Base-by-base conservation (phyloP, 306 rosid genomes). In the Sesbania bispinosa region DNA sequence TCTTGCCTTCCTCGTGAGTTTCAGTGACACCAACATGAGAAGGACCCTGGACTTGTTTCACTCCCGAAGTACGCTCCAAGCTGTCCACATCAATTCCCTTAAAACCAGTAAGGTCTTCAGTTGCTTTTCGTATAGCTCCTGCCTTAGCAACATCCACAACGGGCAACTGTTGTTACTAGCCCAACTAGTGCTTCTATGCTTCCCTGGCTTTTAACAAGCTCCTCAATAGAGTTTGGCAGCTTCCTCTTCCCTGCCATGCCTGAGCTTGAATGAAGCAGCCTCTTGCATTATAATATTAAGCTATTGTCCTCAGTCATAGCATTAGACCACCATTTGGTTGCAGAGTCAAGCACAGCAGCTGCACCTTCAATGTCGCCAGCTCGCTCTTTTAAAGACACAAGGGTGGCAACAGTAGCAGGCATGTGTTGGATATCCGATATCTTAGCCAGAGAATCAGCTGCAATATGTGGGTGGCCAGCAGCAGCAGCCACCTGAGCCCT, bases 401-500 rank as follows among this genome's bases (percentile, higher is more conserved):
- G 86, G 53, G 99, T 94, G 65, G 99, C 97, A 63, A 89, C 90
- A 62, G 97, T 94, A 55, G 97, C 97, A 19, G 97, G 97, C 93
- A 79, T 87, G 82, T 91, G 96, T 76, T 89, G 96, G 64, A 94
- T 89, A 83, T 88, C 96, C 0, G 88, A 79, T 79, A 94, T 89
- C 82, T 75, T 89, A 58, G 88, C 74, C 42, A 91, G 85, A 73
- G 99, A 94, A 75, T 91, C 97, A 0, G 96, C 94, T 26, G 99
- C 99, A 68, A 91, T 77, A 71, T 89, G 92, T 69, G 87, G 96
- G 50, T 89, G 97, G 65, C 90, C 85, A 35, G 96, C 96, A 24
- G 93, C 95, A 23, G 99, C 94, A 67, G 99, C 97, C 66, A 94
- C 87, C 90, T 94, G 99, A 36, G 99, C 96, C 85, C 96, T 81